These are phyloP conservation scores for Penicillium sp. DNA, from an alignment of 2,329 filamentous ascomycete genomes.

Conservation along the genomic window DNA sequence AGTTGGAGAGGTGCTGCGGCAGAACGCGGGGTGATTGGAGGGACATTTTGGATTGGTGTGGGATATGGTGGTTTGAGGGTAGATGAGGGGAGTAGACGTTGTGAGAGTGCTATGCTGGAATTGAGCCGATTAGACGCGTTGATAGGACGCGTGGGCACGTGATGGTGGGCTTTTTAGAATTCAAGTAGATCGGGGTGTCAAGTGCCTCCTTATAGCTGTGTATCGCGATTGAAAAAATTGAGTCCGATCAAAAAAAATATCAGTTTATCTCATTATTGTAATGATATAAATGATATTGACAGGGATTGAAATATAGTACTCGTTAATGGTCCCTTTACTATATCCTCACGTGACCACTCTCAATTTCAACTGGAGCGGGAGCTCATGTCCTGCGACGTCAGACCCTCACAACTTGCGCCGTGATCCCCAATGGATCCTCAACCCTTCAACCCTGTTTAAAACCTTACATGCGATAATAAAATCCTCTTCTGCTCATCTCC, in stretches of 20 bases:
- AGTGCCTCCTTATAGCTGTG: neutral
- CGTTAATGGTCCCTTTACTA: neutral
- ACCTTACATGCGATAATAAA: neutral
- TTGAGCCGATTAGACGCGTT: slow-evolving; percentile 15
- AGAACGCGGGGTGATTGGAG: slow-evolving; percentile 81
- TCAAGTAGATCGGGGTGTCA: slow-evolving; percentile 24
- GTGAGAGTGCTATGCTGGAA: neutral
- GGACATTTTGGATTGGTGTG: slow-evolving; percentile 55
- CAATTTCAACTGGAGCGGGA: slow-evolving; percentile 45
- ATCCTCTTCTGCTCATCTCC: neutral
- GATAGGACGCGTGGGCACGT: slow-evolving; percentile 27
- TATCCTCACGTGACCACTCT: slow-evolving; percentile 51
- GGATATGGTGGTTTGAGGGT: neutral
- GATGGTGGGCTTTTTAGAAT: slow-evolving; percentile 31
- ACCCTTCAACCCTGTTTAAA: neutral
- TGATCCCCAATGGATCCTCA: neutral
- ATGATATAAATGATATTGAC: neutral
- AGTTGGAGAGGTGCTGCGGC: slow-evolving; percentile 73
- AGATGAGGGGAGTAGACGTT: neutral
- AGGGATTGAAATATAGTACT: neutral
- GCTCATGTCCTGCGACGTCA: slow-evolving; percentile 6
- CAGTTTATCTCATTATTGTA: neutral
- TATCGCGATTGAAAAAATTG: neutral
- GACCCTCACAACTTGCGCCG: neutral
- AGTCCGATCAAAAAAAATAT: no score